Conservation (phyloP, 768 basidiomycete species). For the Rubroboletus pulcherrimus region DNA sequence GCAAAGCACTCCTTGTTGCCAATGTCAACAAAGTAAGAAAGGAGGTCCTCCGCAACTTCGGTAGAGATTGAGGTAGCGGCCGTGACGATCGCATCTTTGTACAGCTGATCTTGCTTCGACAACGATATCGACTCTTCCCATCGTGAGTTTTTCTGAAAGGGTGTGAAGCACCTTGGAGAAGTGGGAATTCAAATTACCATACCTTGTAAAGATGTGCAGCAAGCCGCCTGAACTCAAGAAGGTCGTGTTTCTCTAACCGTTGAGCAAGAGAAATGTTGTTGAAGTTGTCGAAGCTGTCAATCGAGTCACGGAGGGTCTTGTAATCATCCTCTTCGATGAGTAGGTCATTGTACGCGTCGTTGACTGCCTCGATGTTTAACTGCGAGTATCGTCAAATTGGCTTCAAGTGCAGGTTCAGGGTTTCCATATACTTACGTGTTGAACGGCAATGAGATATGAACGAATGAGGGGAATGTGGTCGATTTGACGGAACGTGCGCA, state of each 20-base stretch:
- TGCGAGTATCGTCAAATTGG: conserved; percentile 32
- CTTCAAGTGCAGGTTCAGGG: not conserved
- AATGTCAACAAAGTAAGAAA: conserved; percentile 96
- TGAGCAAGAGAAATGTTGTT: conserved; percentile 85
- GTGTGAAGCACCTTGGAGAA: not conserved
- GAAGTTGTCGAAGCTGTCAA: conserved; percentile 98
- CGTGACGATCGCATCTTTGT: conserved; percentile 95
- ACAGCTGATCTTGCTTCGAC: conserved; percentile 94
- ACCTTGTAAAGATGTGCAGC: conserved; percentile 97
- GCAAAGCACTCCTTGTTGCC: conserved; percentile 99
- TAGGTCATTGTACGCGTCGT: conserved; percentile 97
- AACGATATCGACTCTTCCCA: conserved; percentile 97
- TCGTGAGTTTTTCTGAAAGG: conserved; percentile 76
- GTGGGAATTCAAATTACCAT: conserved; percentile 2
- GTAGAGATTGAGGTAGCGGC: conserved; percentile 80
- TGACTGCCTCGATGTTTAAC: conserved; percentile 95
- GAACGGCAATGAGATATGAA: conserved; percentile 94
- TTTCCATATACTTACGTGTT: conserved; percentile 57
- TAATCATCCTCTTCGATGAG: conserved; percentile 99
- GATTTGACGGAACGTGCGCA: conserved; percentile 91
- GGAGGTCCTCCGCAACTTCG: conserved; percentile 90
- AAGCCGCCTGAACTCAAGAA: conserved; percentile 92
- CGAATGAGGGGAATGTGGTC: conserved; percentile 96
- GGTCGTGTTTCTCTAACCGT: conserved; percentile 82
- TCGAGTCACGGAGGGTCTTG: conserved; percentile 94